These are phyloP conservation scores for Elongisporangium prolatum DNA, from an alignment of 352 stramenopile species.

Conservation along the genomic window DNA sequence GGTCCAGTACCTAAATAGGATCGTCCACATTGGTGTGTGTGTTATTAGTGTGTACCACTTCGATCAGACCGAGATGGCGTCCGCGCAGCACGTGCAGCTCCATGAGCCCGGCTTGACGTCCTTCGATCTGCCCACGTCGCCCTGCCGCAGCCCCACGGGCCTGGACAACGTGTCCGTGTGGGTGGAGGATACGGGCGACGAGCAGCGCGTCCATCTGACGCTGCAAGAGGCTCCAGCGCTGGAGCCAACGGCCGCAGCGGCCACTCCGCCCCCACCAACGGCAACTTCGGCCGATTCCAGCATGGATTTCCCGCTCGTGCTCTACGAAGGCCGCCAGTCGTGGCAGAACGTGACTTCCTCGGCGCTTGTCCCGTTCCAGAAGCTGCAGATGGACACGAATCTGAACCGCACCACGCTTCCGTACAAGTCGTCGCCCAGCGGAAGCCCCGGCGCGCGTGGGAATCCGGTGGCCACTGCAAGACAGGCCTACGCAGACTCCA, in stretches of 20 bases:
- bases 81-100: not conserved
- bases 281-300: constrained; percentile 8
- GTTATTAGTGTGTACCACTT: not conserved
- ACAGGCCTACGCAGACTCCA: constrained; percentile 15
- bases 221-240: constrained; percentile 16
- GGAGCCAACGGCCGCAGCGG: not conserved
- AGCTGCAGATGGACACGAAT: constrained; percentile 75
- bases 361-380: constrained; percentile 78
- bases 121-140: constrained; percentile 64
- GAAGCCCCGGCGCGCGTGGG: constrained; percentile 7
- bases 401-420: constrained; percentile 69
- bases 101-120: constrained; percentile 34
- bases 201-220: constrained; percentile 47
- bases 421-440: constrained; percentile 15
- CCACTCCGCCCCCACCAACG: not conserved
- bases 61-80: not conserved
- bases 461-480: constrained; percentile 20
- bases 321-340: constrained; percentile 24
- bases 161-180: constrained; percentile 50
- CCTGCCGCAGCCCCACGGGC: constrained; percentile 39
- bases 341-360: constrained; percentile 21
- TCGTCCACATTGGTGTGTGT: not conserved
- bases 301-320: constrained; percentile 56
- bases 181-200: constrained; percentile 38
- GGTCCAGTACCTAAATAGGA: not conserved